A percentile compares a stretch with the other conserved stretches of the same genome.
These are phyloP conservation scores for Trametes versicolor DNA, from an alignment of 1,284 basidiomycete genomes.

Conservation along the genomic window DNA sequence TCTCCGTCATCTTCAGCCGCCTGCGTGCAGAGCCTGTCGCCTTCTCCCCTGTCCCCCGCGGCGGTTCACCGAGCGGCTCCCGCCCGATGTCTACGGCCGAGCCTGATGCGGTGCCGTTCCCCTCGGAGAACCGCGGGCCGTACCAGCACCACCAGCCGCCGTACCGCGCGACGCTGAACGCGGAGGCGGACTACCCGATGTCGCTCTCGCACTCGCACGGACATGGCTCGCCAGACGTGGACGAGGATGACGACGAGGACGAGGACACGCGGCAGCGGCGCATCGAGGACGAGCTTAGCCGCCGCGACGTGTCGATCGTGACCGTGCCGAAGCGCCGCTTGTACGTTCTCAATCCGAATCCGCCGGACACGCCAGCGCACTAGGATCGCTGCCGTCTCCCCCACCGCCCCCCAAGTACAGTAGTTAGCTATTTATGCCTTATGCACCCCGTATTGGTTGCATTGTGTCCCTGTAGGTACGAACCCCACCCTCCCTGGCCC, in stretches of 20 bases:
- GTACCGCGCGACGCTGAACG: constrained; percentile 52
- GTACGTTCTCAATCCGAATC: constrained; percentile 73
- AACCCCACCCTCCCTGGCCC: constrained; percentile 5
- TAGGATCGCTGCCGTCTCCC: constrained; percentile 20
- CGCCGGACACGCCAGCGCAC: constrained; percentile 29
- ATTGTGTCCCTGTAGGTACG: constrained; percentile 22
- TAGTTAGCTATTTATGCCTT: constrained; percentile 32
- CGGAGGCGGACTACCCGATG: constrained; percentile 51
- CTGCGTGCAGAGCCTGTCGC: constrained; percentile 49
- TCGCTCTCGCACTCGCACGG: constrained; percentile 43
- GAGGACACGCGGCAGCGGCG: constrained; percentile 74
- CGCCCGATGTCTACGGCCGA: constrained; percentile 51
- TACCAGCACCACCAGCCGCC: constrained; percentile 72
- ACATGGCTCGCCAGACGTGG: constrained; percentile 49
- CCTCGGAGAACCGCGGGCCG: constrained; percentile 57
- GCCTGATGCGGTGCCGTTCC: constrained; percentile 57
- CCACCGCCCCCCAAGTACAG: background rate
- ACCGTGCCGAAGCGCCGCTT: constrained; percentile 80
- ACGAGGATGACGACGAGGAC: constrained; percentile 74
- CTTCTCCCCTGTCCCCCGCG: constrained; percentile 33
- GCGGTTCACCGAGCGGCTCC: constrained; percentile 46
- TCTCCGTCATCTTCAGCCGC: constrained; percentile 59
- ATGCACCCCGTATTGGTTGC: constrained; percentile 31
- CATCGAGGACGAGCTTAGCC: constrained; percentile 82
- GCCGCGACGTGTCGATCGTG: constrained; percentile 82